Percentiles rank a stretch among this genome's conserved stretches.
These are phyloP conservation scores for Acanthamoeba healyi DNA, from an alignment of 208 protist genomes.

Conservation along the genomic window DNA sequence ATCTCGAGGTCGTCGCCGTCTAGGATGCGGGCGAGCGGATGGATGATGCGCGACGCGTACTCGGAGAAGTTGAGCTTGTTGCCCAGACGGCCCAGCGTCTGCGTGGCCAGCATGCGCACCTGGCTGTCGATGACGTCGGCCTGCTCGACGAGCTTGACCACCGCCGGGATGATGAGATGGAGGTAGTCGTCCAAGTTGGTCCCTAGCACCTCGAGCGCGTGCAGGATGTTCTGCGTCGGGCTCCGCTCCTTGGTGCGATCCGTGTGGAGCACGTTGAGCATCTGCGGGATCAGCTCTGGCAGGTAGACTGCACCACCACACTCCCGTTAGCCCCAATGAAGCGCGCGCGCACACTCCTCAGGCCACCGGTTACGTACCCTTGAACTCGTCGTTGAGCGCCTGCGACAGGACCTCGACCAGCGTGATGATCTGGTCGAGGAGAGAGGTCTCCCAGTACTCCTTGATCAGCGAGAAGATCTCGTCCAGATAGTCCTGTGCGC, in stretches of 20 bases:
- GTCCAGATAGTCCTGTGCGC: conserved; percentile 50
- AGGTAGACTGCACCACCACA: conserved; percentile 86
- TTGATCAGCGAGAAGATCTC: conserved; percentile 82
- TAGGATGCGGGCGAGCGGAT: conserved; percentile 83
- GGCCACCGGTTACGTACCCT: too few species aligned
- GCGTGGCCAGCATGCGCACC: conserved; percentile 82
- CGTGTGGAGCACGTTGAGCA: conserved; percentile 87
- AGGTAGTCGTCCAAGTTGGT: conserved; percentile 94
- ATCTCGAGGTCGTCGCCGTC: conserved; percentile 54
- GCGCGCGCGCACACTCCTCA: not conserved
- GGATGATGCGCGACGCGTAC: conserved; percentile 91
- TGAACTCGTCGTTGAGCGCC: conserved; percentile 94
- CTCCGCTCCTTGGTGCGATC: conserved; percentile 68
- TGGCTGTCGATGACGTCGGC: conserved; percentile 78
- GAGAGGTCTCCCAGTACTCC: conserved; percentile 86
- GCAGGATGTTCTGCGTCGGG: conserved; percentile 84
- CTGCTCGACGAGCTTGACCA: conserved; percentile 89
- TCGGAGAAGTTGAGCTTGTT: conserved; percentile 88
- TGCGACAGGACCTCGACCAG: conserved; percentile 92
- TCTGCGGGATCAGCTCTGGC: conserved; percentile 91
- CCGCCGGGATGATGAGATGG: conserved; percentile 93
- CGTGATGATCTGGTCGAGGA: conserved; percentile 89
- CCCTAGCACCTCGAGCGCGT: conserved; percentile 90
- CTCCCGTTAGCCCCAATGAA: not conserved
- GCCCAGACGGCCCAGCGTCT: conserved; percentile 88